phyloP scores from a whole-genome alignment of 768 basidiomycete genomes.

The Pulveroboletus sp. region DNA sequence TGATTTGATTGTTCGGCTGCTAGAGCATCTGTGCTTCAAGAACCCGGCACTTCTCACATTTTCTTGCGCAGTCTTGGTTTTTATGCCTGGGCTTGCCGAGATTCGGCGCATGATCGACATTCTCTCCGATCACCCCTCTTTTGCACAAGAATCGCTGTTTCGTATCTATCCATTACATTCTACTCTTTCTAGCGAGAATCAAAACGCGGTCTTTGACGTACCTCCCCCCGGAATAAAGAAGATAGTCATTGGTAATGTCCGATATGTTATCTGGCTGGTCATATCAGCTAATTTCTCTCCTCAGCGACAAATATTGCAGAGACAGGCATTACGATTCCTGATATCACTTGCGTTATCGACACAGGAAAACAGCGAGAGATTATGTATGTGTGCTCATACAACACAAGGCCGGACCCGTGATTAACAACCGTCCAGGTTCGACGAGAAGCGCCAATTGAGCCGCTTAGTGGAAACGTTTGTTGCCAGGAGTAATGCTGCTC shows the following conservation, averaged over 20 bases:
- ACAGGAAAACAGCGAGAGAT: slow-evolving; percentile 93
- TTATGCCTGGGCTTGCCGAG: slow-evolving; percentile 93
- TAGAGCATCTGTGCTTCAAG: slow-evolving; percentile 81
- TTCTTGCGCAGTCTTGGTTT: slow-evolving; percentile 82
- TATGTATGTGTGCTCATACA: slow-evolving; percentile 52
- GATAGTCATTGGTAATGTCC: slow-evolving; percentile 82
- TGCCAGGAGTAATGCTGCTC: slow-evolving; percentile 86
- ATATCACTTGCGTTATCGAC: slow-evolving; percentile 95
- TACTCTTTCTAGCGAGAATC: slow-evolving; percentile 86
- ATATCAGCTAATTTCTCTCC: neutral
- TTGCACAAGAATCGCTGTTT: slow-evolving; percentile 63
- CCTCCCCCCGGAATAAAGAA: slow-evolving; percentile 80
- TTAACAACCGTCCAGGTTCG: slow-evolving; percentile 53
- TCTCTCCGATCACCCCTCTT: slow-evolving; percentile 67
- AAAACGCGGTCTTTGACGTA: slow-evolving; percentile 85
- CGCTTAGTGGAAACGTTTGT: slow-evolving; percentile 89
- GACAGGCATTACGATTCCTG: slow-evolving; percentile 97
- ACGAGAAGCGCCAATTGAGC: slow-evolving; percentile 95
- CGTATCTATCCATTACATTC: slow-evolving; percentile 87
- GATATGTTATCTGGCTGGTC: neutral
- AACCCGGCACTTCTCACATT: slow-evolving; percentile 47
- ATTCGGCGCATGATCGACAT: slow-evolving; percentile 86
- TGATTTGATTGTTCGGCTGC: slow-evolving; percentile 78
- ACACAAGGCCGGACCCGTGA: neutral
- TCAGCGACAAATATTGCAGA: slow-evolving; percentile 90